These are phyloP conservation scores for Rhododendron molle DNA, from an alignment of 148 eudicot species.

Conservation along the genomic window DNA sequence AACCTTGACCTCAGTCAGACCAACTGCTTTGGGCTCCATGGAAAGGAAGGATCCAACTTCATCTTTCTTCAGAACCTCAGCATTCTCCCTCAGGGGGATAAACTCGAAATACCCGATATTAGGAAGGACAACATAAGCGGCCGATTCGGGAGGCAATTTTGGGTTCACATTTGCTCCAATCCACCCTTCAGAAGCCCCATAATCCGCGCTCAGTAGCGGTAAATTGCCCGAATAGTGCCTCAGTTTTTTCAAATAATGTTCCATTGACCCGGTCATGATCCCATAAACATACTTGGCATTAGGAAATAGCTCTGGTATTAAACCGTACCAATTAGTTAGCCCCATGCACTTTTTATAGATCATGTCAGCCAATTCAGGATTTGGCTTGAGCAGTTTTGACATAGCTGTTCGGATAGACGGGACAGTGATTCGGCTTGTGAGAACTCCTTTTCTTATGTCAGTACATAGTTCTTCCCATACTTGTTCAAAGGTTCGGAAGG, in stretches of 20 bases:
- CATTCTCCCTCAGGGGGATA: conserved; percentile 51
- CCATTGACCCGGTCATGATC: conserved; percentile 97
- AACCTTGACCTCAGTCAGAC: conserved; percentile 68
- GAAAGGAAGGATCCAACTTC: conserved; percentile 3
- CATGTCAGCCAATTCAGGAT: conserved; percentile 59
- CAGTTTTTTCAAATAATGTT: conserved; percentile 75
- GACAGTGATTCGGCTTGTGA: conserved; percentile 41
- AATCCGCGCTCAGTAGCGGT: conserved; percentile 77
- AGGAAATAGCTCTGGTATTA: conserved; percentile 77
- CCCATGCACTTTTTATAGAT: conserved; percentile 44
- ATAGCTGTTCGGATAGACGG: conserved; percentile 52
- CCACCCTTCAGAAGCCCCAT: conserved; percentile 96
- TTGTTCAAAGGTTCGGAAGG: conserved; percentile 68
- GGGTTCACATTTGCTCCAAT: conserved; percentile 90
- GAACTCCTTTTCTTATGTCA: conserved; percentile 58
- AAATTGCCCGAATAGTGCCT: conserved; percentile 77
- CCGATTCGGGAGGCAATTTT: conserved; percentile 63
- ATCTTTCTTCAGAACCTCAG: conserved; percentile 18
- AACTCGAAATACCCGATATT: conserved; percentile 85
- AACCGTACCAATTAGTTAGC: conserved; percentile 74
- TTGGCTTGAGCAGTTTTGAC: conserved; percentile 51
- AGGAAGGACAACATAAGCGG: conserved; percentile 81
- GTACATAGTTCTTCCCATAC: conserved; percentile 65
- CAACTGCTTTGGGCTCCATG: conserved; percentile 53
- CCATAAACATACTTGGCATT: conserved; percentile 80